These are phyloP conservation scores for Penicillium sp. DNA, from an alignment of 2,329 filamentous ascomycete genomes.

Conservation along the genomic window DNA sequence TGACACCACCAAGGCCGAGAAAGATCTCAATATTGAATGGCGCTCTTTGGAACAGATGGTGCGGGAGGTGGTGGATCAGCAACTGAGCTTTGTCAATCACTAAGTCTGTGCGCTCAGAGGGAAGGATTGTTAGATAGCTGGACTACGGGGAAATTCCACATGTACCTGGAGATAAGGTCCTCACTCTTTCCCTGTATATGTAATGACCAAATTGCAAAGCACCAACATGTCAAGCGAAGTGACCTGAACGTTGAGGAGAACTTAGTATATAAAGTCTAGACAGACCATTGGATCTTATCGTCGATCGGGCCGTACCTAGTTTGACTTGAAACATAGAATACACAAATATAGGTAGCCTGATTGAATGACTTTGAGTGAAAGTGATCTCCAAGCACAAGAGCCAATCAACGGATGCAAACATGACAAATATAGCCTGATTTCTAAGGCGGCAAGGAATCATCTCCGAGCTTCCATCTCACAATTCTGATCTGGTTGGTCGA, in stretches of 20 bases:
- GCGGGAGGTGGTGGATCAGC: slow-evolving; percentile 22
- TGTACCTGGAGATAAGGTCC: too few species aligned
- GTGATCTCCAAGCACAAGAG: too few species aligned
- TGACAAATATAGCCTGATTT: slow-evolving; percentile 6
- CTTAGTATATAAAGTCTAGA: too few species aligned
- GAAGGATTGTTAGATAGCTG: not conserved
- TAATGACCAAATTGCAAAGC: too few species aligned
- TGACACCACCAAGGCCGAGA: slow-evolving; percentile 20
- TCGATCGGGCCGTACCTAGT: not conserved
- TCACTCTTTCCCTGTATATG: too few species aligned
- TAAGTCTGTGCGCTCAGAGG: not conserved
- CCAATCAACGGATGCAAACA: slow-evolving; percentile 1
- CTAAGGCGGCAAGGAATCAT: slow-evolving; percentile 6
- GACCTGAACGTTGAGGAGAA: too few species aligned
- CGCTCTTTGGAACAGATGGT: slow-evolving; percentile 19
- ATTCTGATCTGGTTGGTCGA: not conserved
- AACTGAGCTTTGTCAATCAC: slow-evolving; percentile 10
- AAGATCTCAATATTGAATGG: slow-evolving; percentile 24
- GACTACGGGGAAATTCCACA: too few species aligned
- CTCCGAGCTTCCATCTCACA: not conserved
- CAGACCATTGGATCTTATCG: too few species aligned
- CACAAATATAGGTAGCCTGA: not conserved
- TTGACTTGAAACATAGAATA: not conserved
- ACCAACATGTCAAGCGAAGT: too few species aligned
- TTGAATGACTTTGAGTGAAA: too few species aligned